Percentiles rank a stretch among this genome's conserved stretches.
phyloP scores from a whole-genome alignment of 1,139 yeast genomes.

The Hansenula sp. region DNA sequence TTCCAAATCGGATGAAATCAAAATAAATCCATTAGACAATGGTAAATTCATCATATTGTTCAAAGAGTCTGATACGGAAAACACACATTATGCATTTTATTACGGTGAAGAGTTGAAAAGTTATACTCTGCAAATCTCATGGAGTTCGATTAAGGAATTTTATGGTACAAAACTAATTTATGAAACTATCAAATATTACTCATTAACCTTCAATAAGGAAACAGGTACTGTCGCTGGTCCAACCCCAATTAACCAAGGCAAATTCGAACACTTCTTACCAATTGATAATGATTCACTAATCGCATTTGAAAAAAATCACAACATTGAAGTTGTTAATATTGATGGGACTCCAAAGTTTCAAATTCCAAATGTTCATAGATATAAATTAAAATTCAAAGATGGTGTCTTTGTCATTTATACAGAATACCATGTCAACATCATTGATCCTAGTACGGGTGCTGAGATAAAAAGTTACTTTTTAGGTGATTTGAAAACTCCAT shows the following conservation, averaged over 20 bases:
- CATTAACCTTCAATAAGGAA: conserved; percentile 8
- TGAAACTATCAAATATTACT: conserved; percentile 7
- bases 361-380: conserved; percentile 20
- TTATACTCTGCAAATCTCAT: conserved; percentile 8
- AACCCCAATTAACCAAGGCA: conserved; percentile 2
- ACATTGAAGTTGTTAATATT: conserved; percentile 14
- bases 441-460: conserved; percentile 21
- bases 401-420: conserved; percentile 17
- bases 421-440: conserved; percentile 17
- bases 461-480: conserved; percentile 14
- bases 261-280: conserved; percentile 11
- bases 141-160: conserved; percentile 15
- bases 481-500: conserved; percentile 16
- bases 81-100: conserved; percentile 12
- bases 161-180: conserved; percentile 18
- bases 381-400: conserved; percentile 13
- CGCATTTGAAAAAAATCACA: conserved; percentile 18
- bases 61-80: conserved; percentile 5
- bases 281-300: conserved; percentile 13
- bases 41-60: conserved; percentile 14
- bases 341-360: conserved; percentile 14
- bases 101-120: conserved; percentile 9
- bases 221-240: conserved; percentile 11
- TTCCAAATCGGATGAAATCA: conserved; percentile 6
- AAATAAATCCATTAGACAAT: conserved; percentile 11